Conservation (phyloP, 2,329 filamentous ascomycete genomes). For the Botrytis cinerea region DNA sequence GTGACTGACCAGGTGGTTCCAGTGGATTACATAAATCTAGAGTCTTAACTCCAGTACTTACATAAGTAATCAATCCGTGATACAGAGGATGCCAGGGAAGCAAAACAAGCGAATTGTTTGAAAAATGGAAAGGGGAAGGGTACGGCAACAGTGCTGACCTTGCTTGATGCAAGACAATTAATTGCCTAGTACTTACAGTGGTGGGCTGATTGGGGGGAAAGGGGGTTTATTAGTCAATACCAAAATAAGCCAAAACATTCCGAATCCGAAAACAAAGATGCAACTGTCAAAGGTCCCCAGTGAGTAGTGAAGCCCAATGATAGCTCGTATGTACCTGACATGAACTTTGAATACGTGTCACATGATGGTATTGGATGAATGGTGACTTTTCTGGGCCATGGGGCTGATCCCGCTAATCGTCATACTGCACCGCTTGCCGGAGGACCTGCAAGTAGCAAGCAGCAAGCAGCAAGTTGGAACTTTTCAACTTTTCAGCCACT, state of each 20-base stretch:
- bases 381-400: background rate
- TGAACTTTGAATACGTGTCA: background rate
- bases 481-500: background rate
- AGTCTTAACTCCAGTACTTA: background rate
- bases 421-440: slow-evolving; percentile 7
- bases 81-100: background rate
- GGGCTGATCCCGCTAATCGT: slow-evolving; percentile 10
- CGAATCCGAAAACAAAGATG: background rate
- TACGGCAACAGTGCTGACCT: background rate
- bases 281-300: background rate
- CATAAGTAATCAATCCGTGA: background rate
- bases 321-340: slow-evolving; percentile 17
- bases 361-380: background rate
- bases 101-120: background rate
- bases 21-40: background rate
- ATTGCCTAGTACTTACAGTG: background rate
- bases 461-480: background rate
- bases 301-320: background rate
- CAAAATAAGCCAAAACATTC: background rate
- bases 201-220: background rate
- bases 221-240: background rate
- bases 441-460: slow-evolving; percentile 9
- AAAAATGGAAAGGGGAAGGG: slow-evolving; percentile 1
- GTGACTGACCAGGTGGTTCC: background rate
- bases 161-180: background rate